Evolutionary conservation across 345 rosid species (phyloP).

Genomic region (Noccaea caerulescens): DNA sequence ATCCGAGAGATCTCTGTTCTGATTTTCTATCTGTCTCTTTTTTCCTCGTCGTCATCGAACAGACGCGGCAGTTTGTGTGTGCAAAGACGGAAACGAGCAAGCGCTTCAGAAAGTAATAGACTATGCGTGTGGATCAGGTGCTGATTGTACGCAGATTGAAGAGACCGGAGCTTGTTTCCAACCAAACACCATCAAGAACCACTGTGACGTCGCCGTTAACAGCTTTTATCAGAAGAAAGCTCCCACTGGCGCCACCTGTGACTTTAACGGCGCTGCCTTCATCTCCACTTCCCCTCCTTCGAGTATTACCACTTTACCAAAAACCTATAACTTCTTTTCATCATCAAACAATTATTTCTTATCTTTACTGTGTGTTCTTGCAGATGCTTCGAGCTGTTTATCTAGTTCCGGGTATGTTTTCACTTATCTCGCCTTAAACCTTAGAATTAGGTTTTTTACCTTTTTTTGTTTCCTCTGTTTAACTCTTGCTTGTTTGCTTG

Average conservation of each 20-base stretch:
- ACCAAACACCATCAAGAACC: constrained; percentile 66
- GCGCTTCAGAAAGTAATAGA: constrained; percentile 73
- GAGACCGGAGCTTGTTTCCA: constrained; percentile 76
- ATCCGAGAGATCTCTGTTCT: constrained; percentile 8
- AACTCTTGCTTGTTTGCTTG: constrained; percentile 3
- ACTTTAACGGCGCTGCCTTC: constrained; percentile 42
- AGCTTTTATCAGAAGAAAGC: constrained; percentile 42
- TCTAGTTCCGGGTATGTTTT: constrained; percentile 39
- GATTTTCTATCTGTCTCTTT: not conserved
- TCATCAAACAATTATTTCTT: not conserved
- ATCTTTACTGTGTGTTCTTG: constrained; percentile 22
- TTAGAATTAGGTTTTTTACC: not conserved
- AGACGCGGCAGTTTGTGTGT: constrained; percentile 76
- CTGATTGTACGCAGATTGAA: constrained; percentile 60
- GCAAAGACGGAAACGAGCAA: constrained; percentile 68
- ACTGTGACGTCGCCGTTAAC: constrained; percentile 48
- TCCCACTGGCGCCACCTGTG: constrained; percentile 42
- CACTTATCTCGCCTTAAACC: constrained; percentile 16
- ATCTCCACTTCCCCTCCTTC: constrained; percentile 36
- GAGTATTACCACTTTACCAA: constrained; percentile 17
- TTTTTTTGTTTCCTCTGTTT: not conserved
- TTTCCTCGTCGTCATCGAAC: not conserved
- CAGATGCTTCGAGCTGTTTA: constrained; percentile 44
- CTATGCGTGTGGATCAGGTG: constrained; percentile 93
- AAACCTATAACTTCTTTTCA: not conserved